Base-by-base conservation (phyloP, 2,329 filamentous ascomycete species). In the Phoma sp. region DNA sequence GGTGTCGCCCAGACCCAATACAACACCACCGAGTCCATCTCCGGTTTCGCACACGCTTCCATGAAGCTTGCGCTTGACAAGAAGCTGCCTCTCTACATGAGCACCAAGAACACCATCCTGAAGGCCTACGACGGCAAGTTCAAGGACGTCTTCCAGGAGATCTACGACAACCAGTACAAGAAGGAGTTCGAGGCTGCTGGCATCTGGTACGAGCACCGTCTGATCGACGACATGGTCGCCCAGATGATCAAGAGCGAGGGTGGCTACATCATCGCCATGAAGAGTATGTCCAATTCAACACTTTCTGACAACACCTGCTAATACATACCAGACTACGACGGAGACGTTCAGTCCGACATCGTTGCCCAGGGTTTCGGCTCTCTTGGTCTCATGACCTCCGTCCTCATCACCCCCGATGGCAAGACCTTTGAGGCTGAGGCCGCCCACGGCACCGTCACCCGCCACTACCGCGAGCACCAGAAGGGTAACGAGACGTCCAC, bases 171-270 rank as follows among this genome's bases (percentile, higher is more conserved):
- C 55, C 81, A 88, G 68, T 99, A 98, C 84, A 89, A 90, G 84
- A 84, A 86, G 76, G 85, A 91, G 37, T 98, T 98, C 68, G 93
- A 97, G 76, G 88, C 88, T 72, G 91, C 92, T 83, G 86, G 86
- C 60, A 96, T 98, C 81, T 98, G 95, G 95, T 98, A 99, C 76
- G 95, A 99, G 87, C 95, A 99, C 82, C 90, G 95, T 72, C 84
- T 99, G 66, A 98, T 99, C 74, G 95, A 99, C 80, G 95, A 99
- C 81, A 98, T 99, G 95, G 95, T 99, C 62, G 95, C 95, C 42
- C 95, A 99, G 85, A 99, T 99, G 95, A 90, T 99, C 84, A 99
- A 99, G 90, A 95, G 90, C 80, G 87, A 89, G 71, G 95, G 95
- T 68, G 95, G 95, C 61, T 97, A 95, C 80, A 87, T 98, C 76